A percentile compares a stretch with the other conserved stretches of the same genome.
Evolutionary conservation across 495 filamentous ascomycete genomes (phyloP).

Genomic region (Collariella sp.): DNA sequence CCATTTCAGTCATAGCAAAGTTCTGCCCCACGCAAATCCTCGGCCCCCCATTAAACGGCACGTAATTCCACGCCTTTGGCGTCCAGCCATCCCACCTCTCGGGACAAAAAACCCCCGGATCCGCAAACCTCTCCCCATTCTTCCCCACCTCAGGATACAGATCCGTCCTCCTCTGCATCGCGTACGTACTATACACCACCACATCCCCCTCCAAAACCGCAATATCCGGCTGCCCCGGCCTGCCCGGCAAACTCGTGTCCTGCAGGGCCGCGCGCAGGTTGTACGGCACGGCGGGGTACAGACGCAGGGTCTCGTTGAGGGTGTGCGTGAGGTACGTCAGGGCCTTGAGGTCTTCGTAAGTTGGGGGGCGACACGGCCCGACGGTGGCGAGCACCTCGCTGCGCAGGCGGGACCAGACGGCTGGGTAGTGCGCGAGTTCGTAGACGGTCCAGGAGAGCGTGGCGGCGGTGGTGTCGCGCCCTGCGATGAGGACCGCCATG

Average conservation of each 20-base stretch:
- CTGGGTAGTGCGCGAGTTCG: slow-evolving; percentile 41
- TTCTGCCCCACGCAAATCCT: slow-evolving; percentile 45
- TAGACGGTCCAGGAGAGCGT: slow-evolving; percentile 50
- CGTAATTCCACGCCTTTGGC: slow-evolving; percentile 52
- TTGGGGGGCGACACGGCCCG: slow-evolving; percentile 23
- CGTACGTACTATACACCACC: slow-evolving; percentile 37
- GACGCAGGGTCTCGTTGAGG: slow-evolving; percentile 40
- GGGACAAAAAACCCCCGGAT: slow-evolving; percentile 45
- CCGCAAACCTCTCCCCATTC: slow-evolving; percentile 26
- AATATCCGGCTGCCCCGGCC: slow-evolving; percentile 23
- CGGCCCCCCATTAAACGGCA: slow-evolving; percentile 55
- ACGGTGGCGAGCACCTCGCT: slow-evolving; percentile 30
- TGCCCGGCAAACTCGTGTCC: slow-evolving; percentile 26
- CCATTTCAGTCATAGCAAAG: slow-evolving; percentile 51
- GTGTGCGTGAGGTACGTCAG: slow-evolving; percentile 35
- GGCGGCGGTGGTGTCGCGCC: slow-evolving; percentile 53
- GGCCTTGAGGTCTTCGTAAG: slow-evolving; percentile 34
- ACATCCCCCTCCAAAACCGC: slow-evolving; percentile 30
- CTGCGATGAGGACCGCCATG: slow-evolving; percentile 50
- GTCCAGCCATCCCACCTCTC: slow-evolving; percentile 48
- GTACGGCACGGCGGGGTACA: slow-evolving; percentile 45
- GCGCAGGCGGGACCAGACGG: slow-evolving; percentile 40
- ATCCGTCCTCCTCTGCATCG: slow-evolving; percentile 47
- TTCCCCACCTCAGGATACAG: slow-evolving; percentile 35
- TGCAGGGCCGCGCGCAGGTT: slow-evolving; percentile 40